Evolutionary conservation across 768 basidiomycete genomes (phyloP), one percentile per base, ranked within the genome.

Genomic region (Fibroporia radiculosa): DNA sequence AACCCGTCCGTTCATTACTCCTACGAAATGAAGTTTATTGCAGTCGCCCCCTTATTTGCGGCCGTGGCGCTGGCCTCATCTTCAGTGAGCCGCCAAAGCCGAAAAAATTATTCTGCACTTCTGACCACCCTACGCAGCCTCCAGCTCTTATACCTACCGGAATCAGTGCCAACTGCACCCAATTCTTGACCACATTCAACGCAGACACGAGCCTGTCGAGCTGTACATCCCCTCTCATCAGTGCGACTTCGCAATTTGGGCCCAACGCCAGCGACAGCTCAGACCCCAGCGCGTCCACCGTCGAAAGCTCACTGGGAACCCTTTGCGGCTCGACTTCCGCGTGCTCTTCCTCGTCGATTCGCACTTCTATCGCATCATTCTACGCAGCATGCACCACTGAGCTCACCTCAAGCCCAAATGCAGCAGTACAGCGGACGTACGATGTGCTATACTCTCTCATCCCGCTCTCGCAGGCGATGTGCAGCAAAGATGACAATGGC

Each of bases 391-490:
- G 95, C 72, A 46, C 67, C 1, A 46, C 57, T 16, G 95, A 98
- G 67, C 67, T 99, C 53, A 78, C 77, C 3, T 65, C 73, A 8
- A 57, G 45, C 38, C 58, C 66, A 37, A 75, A 73, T 50, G 1
- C 35, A 1, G 60, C 69, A 20, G 84, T 96, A 36, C 60, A 77
- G 60, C 54, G 63, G 22, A 64, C 75, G 1, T 99, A 98, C 66
- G 93, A 97, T 59, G 67, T 79, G 24, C 66, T 97, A 23, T 99
- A 90, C 68, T 51, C 72, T 47, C 51, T 93, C 35, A 49, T 59
- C 10, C 91, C 93, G 6, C 60, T 95, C 59, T 67, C 66, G 49
- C 52, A 60, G 5, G 82, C 91, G 22, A 59, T 89, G 24, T 97
- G 93, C 67, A 53, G 82, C 36, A 86, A 88, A 72, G 78, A 85